A percentile compares a stretch with the other conserved stretches of the same genome.
These are phyloP conservation scores for Mycena galericulata DNA, from an alignment of 768 basidiomycete species.

Conservation along the genomic window DNA sequence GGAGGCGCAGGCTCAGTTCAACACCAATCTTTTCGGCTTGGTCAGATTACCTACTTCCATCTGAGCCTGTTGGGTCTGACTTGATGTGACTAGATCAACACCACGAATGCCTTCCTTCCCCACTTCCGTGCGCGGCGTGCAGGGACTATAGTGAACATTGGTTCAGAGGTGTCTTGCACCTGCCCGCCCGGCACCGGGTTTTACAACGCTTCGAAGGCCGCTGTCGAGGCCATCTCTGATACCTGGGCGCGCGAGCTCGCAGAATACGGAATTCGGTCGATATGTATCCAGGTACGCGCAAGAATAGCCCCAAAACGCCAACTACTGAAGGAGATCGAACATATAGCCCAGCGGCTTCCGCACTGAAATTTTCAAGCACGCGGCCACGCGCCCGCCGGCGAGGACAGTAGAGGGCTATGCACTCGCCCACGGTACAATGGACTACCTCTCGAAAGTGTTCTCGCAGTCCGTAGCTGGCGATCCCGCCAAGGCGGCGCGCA, in stretches of 20 bases:
- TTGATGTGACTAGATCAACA: too few relatives aligned
- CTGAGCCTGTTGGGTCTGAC: too few relatives aligned
- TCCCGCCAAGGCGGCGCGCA: constrained; percentile 11
- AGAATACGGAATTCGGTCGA: constrained; percentile 12
- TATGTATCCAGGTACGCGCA: background rate
- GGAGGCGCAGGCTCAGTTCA: background rate
- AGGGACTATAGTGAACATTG: constrained; percentile 10
- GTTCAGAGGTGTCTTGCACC: background rate
- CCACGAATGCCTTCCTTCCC: constrained; percentile 5
- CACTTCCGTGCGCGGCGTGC: background rate
- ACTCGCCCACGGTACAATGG: background rate
- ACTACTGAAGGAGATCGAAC: too few relatives aligned
- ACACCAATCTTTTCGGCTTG: constrained; percentile 13
- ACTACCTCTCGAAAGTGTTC: background rate
- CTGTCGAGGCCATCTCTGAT: background rate
- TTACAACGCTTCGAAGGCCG: constrained; percentile 5
- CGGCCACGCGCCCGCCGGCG: background rate
- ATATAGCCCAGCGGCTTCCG: constrained; percentile 14
- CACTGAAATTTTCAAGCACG: background rate
- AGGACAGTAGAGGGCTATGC: constrained; percentile 5
- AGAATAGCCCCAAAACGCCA: too few relatives aligned
- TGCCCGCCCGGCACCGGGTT: background rate
- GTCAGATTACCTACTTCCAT: too few relatives aligned
- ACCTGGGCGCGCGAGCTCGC: constrained; percentile 9
- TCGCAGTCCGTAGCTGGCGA: background rate